Percentiles rank a stretch among this genome's conserved stretches.
Conservation (phyloP, 2,329 filamentous ascomycete genomes). For the Drechslerella dactyloides region DNA sequence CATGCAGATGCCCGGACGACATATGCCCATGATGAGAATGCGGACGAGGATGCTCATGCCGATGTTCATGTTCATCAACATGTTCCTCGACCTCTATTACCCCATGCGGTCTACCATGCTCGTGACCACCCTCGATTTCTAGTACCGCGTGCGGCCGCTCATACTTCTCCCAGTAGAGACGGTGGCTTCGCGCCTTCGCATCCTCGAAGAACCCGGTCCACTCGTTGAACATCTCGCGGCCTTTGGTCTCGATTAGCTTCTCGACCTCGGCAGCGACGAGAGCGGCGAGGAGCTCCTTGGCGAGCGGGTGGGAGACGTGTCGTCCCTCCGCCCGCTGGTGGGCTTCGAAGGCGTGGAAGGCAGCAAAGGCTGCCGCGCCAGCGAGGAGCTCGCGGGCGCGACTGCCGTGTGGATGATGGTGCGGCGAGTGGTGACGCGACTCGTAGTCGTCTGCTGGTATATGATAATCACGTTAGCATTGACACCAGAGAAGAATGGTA, state of each 20-base stretch:
- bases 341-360: slow-evolving; percentile 81
- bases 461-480: too few relatives aligned
- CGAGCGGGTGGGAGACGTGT: slow-evolving; percentile 73
- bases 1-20: neutral
- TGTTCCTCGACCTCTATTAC: slow-evolving; percentile 56
- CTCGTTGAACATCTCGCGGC: slow-evolving; percentile 61
- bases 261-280: slow-evolving; percentile 77
- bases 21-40: too few relatives aligned
- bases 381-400: slow-evolving; percentile 76
- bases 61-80: slow-evolving; percentile 3
- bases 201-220: slow-evolving; percentile 63
- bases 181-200: slow-evolving; percentile 66
- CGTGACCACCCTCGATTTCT: slow-evolving; percentile 55
- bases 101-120: slow-evolving; percentile 54
- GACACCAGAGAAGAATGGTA: too few relatives aligned
- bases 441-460: too few relatives aligned
- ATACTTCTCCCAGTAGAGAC: slow-evolving; percentile 70
- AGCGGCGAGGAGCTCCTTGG: slow-evolving; percentile 77
- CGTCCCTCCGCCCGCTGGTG: slow-evolving; percentile 74
- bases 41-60: too few relatives aligned
- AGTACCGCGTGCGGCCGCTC: slow-evolving; percentile 57
- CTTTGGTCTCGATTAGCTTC: slow-evolving; percentile 75
- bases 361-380: slow-evolving; percentile 77
- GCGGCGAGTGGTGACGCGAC: slow-evolving; percentile 1
- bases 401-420: slow-evolving; percentile 58